These are phyloP conservation scores for Drechslerella dactyloides DNA, from an alignment of 2,329 filamentous ascomycete genomes.

Conservation along the genomic window DNA sequence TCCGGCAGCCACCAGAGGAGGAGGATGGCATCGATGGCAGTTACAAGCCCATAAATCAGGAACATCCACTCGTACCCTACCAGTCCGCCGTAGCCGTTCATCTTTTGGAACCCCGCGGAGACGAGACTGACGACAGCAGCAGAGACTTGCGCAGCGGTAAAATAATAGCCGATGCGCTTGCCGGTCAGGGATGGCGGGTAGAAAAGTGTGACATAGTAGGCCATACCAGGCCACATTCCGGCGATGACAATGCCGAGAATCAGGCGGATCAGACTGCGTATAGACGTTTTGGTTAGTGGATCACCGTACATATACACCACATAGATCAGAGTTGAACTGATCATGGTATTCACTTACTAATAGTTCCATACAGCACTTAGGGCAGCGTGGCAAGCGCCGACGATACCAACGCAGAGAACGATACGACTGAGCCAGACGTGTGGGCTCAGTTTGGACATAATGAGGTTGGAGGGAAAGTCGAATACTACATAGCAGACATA, in stretches of 20 bases:
- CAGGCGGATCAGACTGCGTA: constrained; percentile 72
- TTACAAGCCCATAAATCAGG: constrained; percentile 79
- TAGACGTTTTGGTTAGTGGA: constrained; percentile 41
- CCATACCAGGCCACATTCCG: constrained; percentile 95
- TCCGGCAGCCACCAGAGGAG: constrained; percentile 92
- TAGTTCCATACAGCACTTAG: constrained; percentile 83
- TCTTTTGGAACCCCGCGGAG: constrained; percentile 87
- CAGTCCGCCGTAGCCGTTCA: constrained; percentile 78
- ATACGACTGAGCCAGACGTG: constrained; percentile 92
- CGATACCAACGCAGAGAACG: constrained; percentile 82
- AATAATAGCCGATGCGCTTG: constrained; percentile 88
- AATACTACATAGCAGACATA: constrained; percentile 92
- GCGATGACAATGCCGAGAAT: constrained; percentile 86
- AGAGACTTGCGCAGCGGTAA: constrained; percentile 85
- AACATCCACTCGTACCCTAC: constrained; percentile 95
- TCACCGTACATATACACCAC: no score
- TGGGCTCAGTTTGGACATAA: constrained; percentile 85
- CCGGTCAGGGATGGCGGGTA: constrained; percentile 86
- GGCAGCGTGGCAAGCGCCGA: constrained; percentile 81
- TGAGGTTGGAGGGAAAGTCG: constrained; percentile 83
- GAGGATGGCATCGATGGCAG: constrained; percentile 71
- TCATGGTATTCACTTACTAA: constrained; percentile 64
- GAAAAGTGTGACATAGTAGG: constrained; percentile 88
- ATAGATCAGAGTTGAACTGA: no score
- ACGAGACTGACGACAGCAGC: constrained; percentile 88